phyloP scores from a whole-genome alignment of 1,284 basidiomycete species.

The Wallemia ichthyophaga region DNA sequence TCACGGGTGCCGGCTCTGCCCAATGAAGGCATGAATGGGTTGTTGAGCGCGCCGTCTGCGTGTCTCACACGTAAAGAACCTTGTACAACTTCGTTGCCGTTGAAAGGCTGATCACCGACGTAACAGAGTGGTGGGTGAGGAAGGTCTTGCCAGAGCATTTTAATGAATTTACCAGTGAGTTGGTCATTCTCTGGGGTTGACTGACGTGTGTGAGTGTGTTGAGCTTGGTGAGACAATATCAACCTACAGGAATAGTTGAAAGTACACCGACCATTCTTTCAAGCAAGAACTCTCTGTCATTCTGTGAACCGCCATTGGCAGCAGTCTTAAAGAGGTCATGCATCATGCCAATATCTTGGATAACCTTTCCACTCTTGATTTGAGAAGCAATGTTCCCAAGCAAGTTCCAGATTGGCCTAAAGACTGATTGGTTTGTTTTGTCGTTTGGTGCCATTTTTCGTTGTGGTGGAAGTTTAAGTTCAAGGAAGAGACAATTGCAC shows the following conservation, averaged over 20 bases:
- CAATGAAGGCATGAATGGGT: conserved; percentile 32
- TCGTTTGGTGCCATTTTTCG: neutral
- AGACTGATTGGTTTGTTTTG: neutral
- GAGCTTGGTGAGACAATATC: neutral
- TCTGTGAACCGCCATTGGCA: neutral
- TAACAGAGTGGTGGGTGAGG: conserved; percentile 38
- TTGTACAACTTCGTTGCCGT: conserved; percentile 8
- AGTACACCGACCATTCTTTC: neutral
- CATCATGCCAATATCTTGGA: neutral
- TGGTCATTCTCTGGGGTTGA: neutral
- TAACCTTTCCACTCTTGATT: neutral
- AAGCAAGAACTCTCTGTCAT: conserved; percentile 1
- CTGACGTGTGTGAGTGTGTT: neutral
- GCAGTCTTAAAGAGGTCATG: neutral
- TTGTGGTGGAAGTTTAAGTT: neutral
- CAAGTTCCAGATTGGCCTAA: neutral
- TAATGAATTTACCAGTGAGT: neutral
- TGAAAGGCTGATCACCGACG: conserved; percentile 20
- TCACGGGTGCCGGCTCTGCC: conserved; percentile 32
- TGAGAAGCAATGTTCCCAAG: neutral
- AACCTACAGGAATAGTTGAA: neutral
- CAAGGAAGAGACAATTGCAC: neutral
- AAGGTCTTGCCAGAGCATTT: conserved; percentile 20
- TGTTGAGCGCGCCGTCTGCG: conserved; percentile 43
- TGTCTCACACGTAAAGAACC: conserved; percentile 29